Conservation (phyloP, 371 early-diverging fungal species). For the Nematocida minor region DNA sequence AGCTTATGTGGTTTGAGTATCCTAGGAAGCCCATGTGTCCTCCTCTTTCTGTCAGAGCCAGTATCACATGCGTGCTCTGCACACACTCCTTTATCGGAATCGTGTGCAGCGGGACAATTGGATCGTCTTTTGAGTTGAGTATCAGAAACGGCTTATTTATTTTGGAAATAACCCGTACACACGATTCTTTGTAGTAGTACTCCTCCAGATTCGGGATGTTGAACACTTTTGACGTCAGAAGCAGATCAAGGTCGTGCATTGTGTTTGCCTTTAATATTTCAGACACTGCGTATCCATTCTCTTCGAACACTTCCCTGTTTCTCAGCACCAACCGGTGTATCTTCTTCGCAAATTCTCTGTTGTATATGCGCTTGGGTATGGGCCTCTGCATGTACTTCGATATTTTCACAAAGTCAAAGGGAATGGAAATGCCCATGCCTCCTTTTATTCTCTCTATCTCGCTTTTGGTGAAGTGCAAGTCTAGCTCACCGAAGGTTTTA, state of each 20-base stretch:
- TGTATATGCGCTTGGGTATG: slow-evolving; percentile 49
- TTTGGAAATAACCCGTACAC: slow-evolving; percentile 43
- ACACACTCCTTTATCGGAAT: slow-evolving; percentile 72
- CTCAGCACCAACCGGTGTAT: slow-evolving; percentile 52
- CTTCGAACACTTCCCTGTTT: slow-evolving; percentile 44
- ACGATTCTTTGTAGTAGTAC: slow-evolving; percentile 55
- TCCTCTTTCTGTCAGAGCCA: slow-evolving; percentile 76
- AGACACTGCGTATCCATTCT: slow-evolving; percentile 10
- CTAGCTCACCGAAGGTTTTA: slow-evolving; percentile 56
- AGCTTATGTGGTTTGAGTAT: slow-evolving; percentile 39
- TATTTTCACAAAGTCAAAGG: slow-evolving; percentile 62
- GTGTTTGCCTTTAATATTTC: slow-evolving; percentile 16
- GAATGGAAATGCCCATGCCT: slow-evolving; percentile 60
- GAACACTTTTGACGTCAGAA: slow-evolving; percentile 38
- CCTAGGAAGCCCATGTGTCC: slow-evolving; percentile 80
- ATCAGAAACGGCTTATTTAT: slow-evolving; percentile 71
- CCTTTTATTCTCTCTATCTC: slow-evolving; percentile 47
- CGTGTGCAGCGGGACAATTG: slow-evolving; percentile 70
- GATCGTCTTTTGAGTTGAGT: slow-evolving; percentile 80
- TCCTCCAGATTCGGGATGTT: slow-evolving; percentile 16
- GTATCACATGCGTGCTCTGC: slow-evolving; percentile 73
- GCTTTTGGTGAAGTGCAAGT: slow-evolving; percentile 10
- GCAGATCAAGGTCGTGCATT: slow-evolving; percentile 37
- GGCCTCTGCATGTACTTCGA: slow-evolving; percentile 42
- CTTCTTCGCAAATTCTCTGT: slow-evolving; percentile 52